Conservation (phyloP, 495 filamentous ascomycete genomes). For the Aspergillus sparsus region DNA sequence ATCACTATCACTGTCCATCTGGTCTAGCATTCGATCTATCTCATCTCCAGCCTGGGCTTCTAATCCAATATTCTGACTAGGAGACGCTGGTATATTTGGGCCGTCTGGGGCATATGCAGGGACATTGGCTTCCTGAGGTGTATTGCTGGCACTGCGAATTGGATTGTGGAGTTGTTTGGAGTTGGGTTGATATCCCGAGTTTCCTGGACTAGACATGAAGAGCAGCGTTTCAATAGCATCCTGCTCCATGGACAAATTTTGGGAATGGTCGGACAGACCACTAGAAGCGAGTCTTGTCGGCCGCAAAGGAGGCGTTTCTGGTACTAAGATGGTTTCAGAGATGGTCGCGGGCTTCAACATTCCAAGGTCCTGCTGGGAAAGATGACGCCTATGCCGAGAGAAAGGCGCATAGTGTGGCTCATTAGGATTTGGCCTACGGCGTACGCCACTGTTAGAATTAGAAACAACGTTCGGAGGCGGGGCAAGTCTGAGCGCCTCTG, state of each 20-base stretch:
- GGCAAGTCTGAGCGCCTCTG: slow-evolving; percentile 47
- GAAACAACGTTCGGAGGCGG: slow-evolving; percentile 59
- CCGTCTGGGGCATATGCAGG: slow-evolving; percentile 14
- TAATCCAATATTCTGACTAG: slow-evolving; percentile 21
- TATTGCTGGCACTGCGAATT: slow-evolving; percentile 32
- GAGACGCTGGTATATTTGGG: slow-evolving; percentile 25
- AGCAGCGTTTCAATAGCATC: slow-evolving; percentile 86
- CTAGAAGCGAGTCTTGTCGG: slow-evolving; percentile 21
- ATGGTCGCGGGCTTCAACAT: slow-evolving; percentile 27
- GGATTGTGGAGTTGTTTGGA: slow-evolving; percentile 29
- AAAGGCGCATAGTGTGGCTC: slow-evolving; percentile 27
- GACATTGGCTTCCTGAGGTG: slow-evolving; percentile 30
- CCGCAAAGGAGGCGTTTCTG: slow-evolving; percentile 18
- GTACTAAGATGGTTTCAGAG: slow-evolving; percentile 34
- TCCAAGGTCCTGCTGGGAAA: slow-evolving; percentile 39
- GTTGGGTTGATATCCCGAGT: slow-evolving; percentile 57
- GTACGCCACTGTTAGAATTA: slow-evolving; percentile 29
- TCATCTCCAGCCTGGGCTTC: slow-evolving; percentile 48
- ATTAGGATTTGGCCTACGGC: slow-evolving; percentile 47
- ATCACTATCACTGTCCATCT: slow-evolving; percentile 52
- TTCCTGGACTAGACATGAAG: slow-evolving; percentile 84
- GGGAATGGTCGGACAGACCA: slow-evolving; percentile 53
- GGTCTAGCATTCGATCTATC: slow-evolving; percentile 54
- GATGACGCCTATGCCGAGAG: slow-evolving; percentile 38
- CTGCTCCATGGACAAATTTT: slow-evolving; percentile 73